These are phyloP conservation scores for Phytophthora pluvialis DNA, from an alignment of 352 stramenopile species.

Conservation along the genomic window DNA sequence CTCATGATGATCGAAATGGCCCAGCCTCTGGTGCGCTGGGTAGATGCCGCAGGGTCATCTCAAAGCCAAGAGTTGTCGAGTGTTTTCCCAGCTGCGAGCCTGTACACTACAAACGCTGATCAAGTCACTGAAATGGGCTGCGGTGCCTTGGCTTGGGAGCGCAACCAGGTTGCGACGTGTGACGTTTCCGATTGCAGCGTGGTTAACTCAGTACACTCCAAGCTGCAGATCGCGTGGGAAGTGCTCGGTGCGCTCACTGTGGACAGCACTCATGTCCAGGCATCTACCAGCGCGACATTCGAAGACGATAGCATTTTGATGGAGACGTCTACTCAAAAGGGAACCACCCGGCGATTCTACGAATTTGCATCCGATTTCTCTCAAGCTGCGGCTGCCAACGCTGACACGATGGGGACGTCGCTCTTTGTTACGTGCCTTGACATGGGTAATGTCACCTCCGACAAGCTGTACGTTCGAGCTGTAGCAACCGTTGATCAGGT, in stretches of 20 bases:
- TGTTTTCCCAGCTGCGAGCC: conserved; percentile 50
- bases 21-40: conserved; percentile 93
- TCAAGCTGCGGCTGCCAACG: conserved; percentile 39
- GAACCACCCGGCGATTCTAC: conserved; percentile 69
- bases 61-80: conserved; percentile 22
- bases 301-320: conserved; percentile 50
- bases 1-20: conserved; percentile 96
- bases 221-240: conserved; percentile 80
- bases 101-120: conserved; percentile 47
- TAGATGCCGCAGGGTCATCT: conserved; percentile 39
- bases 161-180: conserved; percentile 56
- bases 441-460: conserved; percentile 45
- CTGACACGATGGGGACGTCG: conserved; percentile 67
- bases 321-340: conserved; percentile 48
- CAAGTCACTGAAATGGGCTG: conserved; percentile 65
- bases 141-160: conserved; percentile 41
- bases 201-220: conserved; percentile 21
- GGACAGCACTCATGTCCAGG: conserved; percentile 74
- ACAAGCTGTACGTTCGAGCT: conserved; percentile 67
- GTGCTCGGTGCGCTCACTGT: conserved; percentile 79
- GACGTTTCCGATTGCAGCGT: conserved; percentile 49
- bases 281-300: conserved; percentile 63
- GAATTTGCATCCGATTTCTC: conserved; percentile 50
- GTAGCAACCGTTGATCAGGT: conserved; percentile 80
- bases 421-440: conserved; percentile 74